Evolutionary conservation across 2,329 filamentous ascomycete genomes (phyloP).

Genomic region (Alternaria consortialis): DNA sequence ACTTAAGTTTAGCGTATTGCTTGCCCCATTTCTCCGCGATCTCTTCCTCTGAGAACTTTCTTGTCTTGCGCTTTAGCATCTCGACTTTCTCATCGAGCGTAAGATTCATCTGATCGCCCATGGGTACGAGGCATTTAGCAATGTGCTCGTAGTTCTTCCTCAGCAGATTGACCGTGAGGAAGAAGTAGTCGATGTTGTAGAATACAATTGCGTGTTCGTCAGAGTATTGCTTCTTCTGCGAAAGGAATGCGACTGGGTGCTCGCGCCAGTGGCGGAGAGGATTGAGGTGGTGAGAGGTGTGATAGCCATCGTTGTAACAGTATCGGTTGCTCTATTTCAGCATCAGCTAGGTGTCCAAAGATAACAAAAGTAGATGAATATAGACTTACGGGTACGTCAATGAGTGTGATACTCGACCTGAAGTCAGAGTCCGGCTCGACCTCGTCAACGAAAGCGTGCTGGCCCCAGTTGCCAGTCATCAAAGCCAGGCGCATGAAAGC

Average conservation of each 20-base stretch:
- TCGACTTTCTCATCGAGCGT: constrained; percentile 68
- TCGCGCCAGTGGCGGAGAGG: constrained; percentile 83
- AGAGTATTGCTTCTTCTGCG: constrained; percentile 72
- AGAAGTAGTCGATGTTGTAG: constrained; percentile 81
- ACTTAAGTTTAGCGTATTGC: constrained; percentile 43
- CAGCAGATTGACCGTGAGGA: constrained; percentile 74
- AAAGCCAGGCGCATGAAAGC: constrained; percentile 72
- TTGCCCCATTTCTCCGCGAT: constrained; percentile 66
- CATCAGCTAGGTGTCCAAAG: constrained; percentile 1
- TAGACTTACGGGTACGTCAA: constrained; percentile 75
- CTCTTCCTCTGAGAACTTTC: constrained; percentile 70
- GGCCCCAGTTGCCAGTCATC: constrained; percentile 87
- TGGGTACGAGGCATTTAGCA: constrained; percentile 75
- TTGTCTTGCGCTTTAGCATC: constrained; percentile 72
- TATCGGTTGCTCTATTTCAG: constrained; percentile 74
- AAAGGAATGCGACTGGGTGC: constrained; percentile 76
- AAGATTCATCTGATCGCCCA: constrained; percentile 75
- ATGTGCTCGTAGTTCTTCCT: constrained; percentile 76
- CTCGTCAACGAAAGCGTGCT: constrained; percentile 82
- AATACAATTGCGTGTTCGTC: constrained; percentile 77
- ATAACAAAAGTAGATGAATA: accelerated
- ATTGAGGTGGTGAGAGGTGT: constrained; percentile 83
- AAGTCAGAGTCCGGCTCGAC: constrained; percentile 80
- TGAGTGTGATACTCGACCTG: constrained; percentile 78
- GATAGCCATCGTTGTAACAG: constrained; percentile 85